Conservation (phyloP, 495 filamentous ascomycete genomes). For the Cercophora scortea region DNA sequence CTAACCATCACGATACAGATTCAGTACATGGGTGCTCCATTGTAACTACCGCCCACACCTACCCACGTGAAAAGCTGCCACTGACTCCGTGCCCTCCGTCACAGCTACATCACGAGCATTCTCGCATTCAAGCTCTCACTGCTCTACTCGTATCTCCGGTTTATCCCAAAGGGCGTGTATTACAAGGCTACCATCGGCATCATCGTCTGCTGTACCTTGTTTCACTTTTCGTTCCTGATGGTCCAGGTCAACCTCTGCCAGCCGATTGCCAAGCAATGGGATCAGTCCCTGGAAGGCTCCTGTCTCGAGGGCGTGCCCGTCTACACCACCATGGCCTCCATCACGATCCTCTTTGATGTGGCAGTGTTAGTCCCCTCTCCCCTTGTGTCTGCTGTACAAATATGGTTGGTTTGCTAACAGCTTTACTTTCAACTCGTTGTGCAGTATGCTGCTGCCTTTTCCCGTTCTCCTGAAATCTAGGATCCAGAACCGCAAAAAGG, state of each 20-base stretch:
- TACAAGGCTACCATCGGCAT: conserved; percentile 24
- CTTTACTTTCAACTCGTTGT: too few relatives aligned
- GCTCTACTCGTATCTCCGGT: conserved; percentile 41
- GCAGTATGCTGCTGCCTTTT: conserved; percentile 39
- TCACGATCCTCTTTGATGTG: conserved; percentile 41
- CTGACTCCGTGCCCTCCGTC: neutral
- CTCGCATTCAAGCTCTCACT: conserved; percentile 48
- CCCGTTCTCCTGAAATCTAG: conserved; percentile 40
- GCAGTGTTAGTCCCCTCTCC: conserved; percentile 28
- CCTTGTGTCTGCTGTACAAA: neutral
- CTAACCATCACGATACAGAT: conserved; percentile 13
- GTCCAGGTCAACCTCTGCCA: conserved; percentile 37
- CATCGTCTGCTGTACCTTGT: conserved; percentile 24
- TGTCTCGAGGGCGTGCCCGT: conserved; percentile 36
- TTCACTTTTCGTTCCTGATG: conserved; percentile 26
- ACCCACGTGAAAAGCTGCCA: neutral
- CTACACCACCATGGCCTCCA: conserved; percentile 33
- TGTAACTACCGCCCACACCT: conserved; percentile 19
- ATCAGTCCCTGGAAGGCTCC: conserved; percentile 22
- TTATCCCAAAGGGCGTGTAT: conserved; percentile 36
- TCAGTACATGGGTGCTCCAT: conserved; percentile 33
- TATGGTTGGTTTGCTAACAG: too few relatives aligned
- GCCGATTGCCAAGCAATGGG: conserved; percentile 43
- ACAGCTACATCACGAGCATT: conserved; percentile 34
- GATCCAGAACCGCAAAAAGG: conserved; percentile 30